phyloP scores from a whole-genome alignment of 306 rosid species.

The Arachis stenosperma region DNA sequence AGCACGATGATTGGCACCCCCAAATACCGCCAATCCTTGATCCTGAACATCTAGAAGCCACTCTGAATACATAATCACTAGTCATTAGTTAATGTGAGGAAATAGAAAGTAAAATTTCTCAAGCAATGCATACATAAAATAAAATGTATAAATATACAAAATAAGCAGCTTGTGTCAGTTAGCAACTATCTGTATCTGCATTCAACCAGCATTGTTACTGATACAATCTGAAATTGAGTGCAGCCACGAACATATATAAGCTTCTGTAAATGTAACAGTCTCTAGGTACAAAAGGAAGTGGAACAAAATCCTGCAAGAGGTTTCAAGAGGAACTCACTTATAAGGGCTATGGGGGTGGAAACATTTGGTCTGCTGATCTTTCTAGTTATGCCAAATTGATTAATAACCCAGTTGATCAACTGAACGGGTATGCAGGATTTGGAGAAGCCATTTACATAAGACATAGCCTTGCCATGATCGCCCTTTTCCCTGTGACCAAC shows the following conservation, averaged over 20 bases:
- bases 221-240: constrained; percentile 25
- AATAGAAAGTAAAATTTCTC: constrained; percentile 22
- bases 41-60: constrained; percentile 74
- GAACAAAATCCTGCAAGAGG: constrained; percentile 17
- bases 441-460: constrained; percentile 61
- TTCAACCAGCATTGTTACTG: constrained; percentile 34
- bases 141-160: background rate
- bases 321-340: constrained; percentile 58
- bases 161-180: constrained; percentile 36
- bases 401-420: constrained; percentile 67
- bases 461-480: constrained; percentile 58
- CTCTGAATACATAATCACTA: constrained; percentile 49
- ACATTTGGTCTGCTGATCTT: constrained; percentile 57
- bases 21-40: constrained; percentile 60
- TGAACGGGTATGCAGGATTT: constrained; percentile 64
- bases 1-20: constrained; percentile 53
- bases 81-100: constrained; percentile 11
- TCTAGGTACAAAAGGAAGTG: constrained; percentile 31
- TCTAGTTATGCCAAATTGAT: constrained; percentile 50
- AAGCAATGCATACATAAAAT: background rate
- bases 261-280: constrained; percentile 28
- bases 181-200: constrained; percentile 37
- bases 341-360: constrained; percentile 69
- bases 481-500: constrained; percentile 65
- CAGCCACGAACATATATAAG: constrained; percentile 30